Conservation (phyloP, 108 stramenopile genomes). For the Tribonema minus region DNA sequence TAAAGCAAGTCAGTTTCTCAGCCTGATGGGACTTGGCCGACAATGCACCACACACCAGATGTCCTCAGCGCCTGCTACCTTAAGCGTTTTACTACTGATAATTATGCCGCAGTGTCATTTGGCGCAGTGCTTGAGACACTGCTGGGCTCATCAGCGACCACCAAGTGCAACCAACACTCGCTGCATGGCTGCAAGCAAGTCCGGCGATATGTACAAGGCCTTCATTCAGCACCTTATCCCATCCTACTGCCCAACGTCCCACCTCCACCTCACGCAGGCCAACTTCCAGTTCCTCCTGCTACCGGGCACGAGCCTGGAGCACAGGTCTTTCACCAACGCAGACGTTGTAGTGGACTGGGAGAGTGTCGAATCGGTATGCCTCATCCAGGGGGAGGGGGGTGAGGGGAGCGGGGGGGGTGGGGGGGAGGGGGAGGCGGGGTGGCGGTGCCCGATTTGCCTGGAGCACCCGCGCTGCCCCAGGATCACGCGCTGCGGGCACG, state of each 20-base stretch:
- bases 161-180: neutral
- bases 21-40: no score
- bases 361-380: conserved; percentile 13
- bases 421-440: conserved; percentile 1
- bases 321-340: conserved; percentile 25
- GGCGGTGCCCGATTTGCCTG: conserved; percentile 37
- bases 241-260: neutral
- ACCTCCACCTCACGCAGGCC: neutral
- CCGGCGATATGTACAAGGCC: neutral
- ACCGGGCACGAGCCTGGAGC: conserved; percentile 3
- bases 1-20: no score
- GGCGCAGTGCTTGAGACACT: neutral
- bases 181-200: neutral
- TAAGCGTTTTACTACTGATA: no score
- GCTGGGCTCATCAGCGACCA: neutral
- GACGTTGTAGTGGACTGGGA: conserved; percentile 44
- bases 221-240: neutral
- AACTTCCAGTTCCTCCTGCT: conserved; percentile 36
- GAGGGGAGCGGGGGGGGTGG: neutral
- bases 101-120: neutral
- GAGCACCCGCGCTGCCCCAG: neutral
- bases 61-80: no score
- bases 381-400: neutral
- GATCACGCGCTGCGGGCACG: conserved; percentile 35
- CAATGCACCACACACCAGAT: no score